These are phyloP conservation scores for Hanseniaspora nectarophila DNA, from an alignment of 805 yeast genomes.

Conservation along the genomic window DNA sequence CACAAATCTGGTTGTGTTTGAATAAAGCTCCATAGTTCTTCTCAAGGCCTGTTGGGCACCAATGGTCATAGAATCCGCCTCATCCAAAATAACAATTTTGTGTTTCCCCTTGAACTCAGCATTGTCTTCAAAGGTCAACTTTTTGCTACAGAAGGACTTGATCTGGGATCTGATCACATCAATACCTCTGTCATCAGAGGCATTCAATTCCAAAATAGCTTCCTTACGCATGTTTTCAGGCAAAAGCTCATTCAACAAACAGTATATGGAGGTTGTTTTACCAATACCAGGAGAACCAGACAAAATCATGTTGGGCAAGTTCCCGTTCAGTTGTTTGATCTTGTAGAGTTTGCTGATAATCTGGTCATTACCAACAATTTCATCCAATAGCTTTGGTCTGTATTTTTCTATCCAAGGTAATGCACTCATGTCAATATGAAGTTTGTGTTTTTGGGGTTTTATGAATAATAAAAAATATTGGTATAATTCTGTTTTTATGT, in stretches of 20 bases:
- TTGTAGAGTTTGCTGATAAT: constrained; percentile 65
- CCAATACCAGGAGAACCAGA: constrained; percentile 98
- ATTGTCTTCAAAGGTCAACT: constrained; percentile 43
- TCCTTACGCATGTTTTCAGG: constrained; percentile 54
- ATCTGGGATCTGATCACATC: constrained; percentile 90
- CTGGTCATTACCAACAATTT: constrained; percentile 87
- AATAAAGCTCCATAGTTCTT: constrained; percentile 88
- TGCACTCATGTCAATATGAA: neutral
- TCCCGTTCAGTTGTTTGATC: constrained; percentile 81
- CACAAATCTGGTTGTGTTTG: constrained; percentile 95
- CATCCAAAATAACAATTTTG: constrained; percentile 85
- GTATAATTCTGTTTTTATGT: too few relatives aligned
- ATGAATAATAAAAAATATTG: too few relatives aligned
- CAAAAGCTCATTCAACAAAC: constrained; percentile 73
- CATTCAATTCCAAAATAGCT: constrained; percentile 87
- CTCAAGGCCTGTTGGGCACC: constrained; percentile 93
- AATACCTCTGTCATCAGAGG: constrained; percentile 94
- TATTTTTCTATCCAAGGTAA: constrained; percentile 83
- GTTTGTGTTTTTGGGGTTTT: neutral
- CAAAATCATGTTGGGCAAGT: constrained; percentile 92
- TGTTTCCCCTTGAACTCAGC: constrained; percentile 66
- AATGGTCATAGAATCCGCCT: constrained; percentile 93
- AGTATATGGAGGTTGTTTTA: constrained; percentile 85
- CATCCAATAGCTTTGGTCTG: constrained; percentile 66
- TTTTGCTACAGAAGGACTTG: constrained; percentile 92